Conservation (phyloP, 2,329 filamentous ascomycete genomes). For the Trichophyton mentagrophytes region DNA sequence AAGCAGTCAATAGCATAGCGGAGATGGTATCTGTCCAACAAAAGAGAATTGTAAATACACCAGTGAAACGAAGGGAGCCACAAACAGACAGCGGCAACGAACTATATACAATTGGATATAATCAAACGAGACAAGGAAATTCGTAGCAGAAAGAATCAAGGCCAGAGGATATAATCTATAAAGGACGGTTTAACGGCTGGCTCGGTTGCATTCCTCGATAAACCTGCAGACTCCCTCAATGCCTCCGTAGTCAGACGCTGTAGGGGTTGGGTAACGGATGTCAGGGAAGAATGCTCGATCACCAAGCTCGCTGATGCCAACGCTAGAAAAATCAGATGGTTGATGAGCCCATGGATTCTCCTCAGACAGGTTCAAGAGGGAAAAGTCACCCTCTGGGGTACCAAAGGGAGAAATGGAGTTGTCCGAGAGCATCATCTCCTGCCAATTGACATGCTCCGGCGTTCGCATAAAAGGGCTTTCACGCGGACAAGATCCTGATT, state of each 20-base stretch:
- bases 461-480: conserved; percentile 22
- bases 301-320: conserved; percentile 42
- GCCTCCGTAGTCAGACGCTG: conserved; percentile 45
- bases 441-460: conserved; percentile 41
- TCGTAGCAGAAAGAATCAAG: conserved; percentile 1
- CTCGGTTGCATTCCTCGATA: conserved; percentile 49
- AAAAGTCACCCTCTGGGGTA: conserved; percentile 24
- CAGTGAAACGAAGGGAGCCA: conserved; percentile 3
- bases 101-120: conserved; percentile 1
- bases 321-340: conserved; percentile 43
- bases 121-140: conserved; percentile 6
- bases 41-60: conserved; percentile 4
- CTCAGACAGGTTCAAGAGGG: conserved; percentile 33
- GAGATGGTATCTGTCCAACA: neutral
- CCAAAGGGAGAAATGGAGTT: conserved; percentile 18
- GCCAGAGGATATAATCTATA: neutral
- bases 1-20: neutral
- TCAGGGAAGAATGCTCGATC: conserved; percentile 30
- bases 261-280: conserved; percentile 20
- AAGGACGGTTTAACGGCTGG: conserved; percentile 20
- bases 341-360: conserved; percentile 43
- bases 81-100: neutral
- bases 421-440: conserved; percentile 39
- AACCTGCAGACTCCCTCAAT: conserved; percentile 55
- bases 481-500: conserved; percentile 18